Evolutionary conservation across 2,329 filamentous ascomycete species (phyloP), one percentile per base, ranked within the genome.

Genomic region (Purpureocillium takamizusanense): DNA sequence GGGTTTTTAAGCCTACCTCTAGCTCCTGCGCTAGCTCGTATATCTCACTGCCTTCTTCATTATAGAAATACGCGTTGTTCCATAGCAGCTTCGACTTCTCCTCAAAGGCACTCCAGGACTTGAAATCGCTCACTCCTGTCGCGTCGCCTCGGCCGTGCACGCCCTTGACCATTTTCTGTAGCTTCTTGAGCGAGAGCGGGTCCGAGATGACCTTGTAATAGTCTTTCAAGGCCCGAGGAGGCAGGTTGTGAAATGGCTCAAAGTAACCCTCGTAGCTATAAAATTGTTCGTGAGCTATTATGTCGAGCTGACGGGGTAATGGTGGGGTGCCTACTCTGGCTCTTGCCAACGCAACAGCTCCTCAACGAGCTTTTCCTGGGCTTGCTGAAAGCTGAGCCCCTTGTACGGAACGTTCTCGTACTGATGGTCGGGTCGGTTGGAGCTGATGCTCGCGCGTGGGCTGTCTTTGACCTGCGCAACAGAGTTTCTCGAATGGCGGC

Each of bases 1-100:
- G 5, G 15, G 14, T 5, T 4, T n/a, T 15, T 4, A 29, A 7
- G 18, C 51, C 35, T 65, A 86, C 86, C 76, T 94, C 81, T 7
- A 95, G 74, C 42, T 92, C 80, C 35, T 80, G 76, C 1, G 87
- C 86, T 43, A 92, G 68, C 16, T 76, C 69, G 46, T 81, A 86
- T 37, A 95, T 89, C 13, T 87, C 83, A 52, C 89, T 95, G 4
- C 83, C 85, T 54, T 95, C 88, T 58, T 95, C 86, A 49, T 95
- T 95, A 67, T 90, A 95, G 42, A 82, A 82, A 52, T 80, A 83
- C 0, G 88, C 87, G 59, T 95, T 95, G 35, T 73, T 74, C 89
- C 89, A 95, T 32, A 95, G 79, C 37, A 86, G 72, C 51, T 80
- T 84, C 11, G 86, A 72, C 52, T 85, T 84, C 38, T 88, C 80